phyloP scores from a whole-genome alignment of 2,329 filamentous ascomycete genomes.

The Pseudogymnoascus sp. region DNA sequence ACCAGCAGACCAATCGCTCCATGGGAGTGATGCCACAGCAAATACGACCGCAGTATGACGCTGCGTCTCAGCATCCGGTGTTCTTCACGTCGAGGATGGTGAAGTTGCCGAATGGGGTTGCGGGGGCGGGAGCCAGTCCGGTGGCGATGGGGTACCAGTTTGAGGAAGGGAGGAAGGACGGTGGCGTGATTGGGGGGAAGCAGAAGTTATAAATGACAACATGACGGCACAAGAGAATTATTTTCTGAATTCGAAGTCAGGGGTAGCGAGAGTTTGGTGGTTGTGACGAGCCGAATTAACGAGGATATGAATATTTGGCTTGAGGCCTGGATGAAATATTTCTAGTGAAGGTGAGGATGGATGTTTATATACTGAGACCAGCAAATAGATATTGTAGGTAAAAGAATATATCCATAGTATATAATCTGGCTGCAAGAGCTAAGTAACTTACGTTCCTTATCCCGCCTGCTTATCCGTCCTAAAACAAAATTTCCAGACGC shows the following conservation, averaged over 20 bases:
- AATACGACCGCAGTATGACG: background rate
- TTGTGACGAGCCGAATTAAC: background rate
- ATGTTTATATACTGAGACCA: background rate
- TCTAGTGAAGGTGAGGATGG: background rate
- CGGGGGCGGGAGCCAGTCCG: background rate
- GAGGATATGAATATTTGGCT: background rate
- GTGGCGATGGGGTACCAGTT: conserved; percentile 1
- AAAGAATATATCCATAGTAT: background rate
- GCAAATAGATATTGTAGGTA: background rate
- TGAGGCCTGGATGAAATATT: background rate
- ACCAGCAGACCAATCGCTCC: background rate
- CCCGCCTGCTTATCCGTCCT: background rate
- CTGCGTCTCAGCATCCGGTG: background rate
- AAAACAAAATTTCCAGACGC: background rate
- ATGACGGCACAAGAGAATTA: too few species aligned
- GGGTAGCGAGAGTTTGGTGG: background rate
- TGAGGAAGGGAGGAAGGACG: conserved; percentile 1
- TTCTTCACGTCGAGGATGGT: background rate
- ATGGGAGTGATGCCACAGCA: background rate
- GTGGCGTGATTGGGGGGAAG: background rate
- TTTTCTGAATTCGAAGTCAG: background rate
- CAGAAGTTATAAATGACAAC: background rate
- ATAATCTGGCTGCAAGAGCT: background rate
- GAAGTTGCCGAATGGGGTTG: conserved; percentile 1
- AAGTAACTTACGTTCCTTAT: background rate